Conservation (phyloP, 2,329 filamentous ascomycete genomes). For the Stemphylium lycopersici region DNA sequence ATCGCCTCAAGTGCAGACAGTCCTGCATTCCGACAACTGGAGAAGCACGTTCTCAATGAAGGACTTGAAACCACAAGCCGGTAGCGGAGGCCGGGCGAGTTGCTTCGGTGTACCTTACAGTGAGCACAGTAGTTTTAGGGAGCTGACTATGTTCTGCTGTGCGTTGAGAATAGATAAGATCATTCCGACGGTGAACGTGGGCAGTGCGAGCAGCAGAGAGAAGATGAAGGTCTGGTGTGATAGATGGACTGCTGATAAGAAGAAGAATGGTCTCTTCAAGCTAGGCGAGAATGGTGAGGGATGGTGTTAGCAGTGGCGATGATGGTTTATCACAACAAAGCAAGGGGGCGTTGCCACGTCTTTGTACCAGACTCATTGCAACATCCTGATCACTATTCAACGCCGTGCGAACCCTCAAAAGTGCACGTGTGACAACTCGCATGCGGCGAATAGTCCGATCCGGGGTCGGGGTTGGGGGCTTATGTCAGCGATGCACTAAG, state of each 20-base stretch:
- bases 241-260: conserved; percentile 66
- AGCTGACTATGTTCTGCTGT: conserved; percentile 93
- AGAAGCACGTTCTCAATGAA: conserved; percentile 71
- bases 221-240: conserved; percentile 72
- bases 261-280: conserved; percentile 65
- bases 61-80: conserved; percentile 81
- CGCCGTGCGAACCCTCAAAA: too few species aligned
- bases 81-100: conserved; percentile 79
- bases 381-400: too few species aligned
- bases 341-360: background rate
- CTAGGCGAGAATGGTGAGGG: conserved; percentile 28
- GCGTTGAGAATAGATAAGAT: conserved; percentile 84
- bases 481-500: background rate
- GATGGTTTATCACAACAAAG: background rate
- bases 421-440: too few species aligned
- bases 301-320: conserved; percentile 1
- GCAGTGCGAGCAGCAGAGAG: conserved; percentile 66
- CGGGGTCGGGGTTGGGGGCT: background rate
- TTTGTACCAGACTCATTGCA: too few species aligned
- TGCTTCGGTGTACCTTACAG: conserved; percentile 96
- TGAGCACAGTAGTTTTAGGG: conserved; percentile 93
- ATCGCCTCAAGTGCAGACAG: conserved; percentile 67
- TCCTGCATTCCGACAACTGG: conserved; percentile 75
- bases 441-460: too few species aligned
- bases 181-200: conserved; percentile 92